Base-by-base conservation (phyloP, 208 protist genomes). In the Trypanosoma platydactyli region DNA sequence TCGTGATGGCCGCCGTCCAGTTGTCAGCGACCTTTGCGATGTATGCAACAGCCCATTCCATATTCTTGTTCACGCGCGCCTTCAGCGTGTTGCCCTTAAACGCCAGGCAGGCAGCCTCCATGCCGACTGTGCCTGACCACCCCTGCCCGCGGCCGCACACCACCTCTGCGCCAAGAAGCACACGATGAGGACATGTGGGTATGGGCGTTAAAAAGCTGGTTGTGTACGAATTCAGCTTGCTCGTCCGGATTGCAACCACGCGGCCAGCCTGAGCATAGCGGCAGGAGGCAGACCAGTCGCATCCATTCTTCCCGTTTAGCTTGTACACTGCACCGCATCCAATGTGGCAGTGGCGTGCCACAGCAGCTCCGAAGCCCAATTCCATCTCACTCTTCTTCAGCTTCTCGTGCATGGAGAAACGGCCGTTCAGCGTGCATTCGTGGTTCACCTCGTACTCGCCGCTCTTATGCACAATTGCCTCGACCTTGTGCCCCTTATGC, bases 51-150 rank as follows among this genome's bases (percentile, higher is more conserved):
- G 76, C 78, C 85, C 85, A 91, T 25, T 86, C 73, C 66, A 62
- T 69, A 42, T 80, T 72, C 49, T 75, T 72, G 77, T 87, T 79
- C 46, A 92, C 62, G 35, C 78, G 76, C 9, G 80, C 79, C 76
- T 91, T 90, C 62, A 94, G 57, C 9, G 75, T 76, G 76, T 94
- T 91, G n/a, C 62, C 70, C 57, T 80, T 84, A 30, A 79, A 53
- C 24, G 88, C 41, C 38, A 78, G 67, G 72, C 83, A 94, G 51
- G 57, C 65, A 25, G 73, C 58, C 78, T 91, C 81, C 1, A 79
- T 9, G 40, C 83, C 89, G 16, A 80, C 27, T 16, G 70, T 79
- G 27, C 64, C 79, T 20, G 64, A 65, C 50, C 74, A 53, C 60
- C 66, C 60, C 40, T 75, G 58, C 3, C 51, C 53, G 15, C 41